Evolutionary conservation across 805 yeast genomes (phyloP).

Genomic region (Ogataea ramenticola): DNA sequence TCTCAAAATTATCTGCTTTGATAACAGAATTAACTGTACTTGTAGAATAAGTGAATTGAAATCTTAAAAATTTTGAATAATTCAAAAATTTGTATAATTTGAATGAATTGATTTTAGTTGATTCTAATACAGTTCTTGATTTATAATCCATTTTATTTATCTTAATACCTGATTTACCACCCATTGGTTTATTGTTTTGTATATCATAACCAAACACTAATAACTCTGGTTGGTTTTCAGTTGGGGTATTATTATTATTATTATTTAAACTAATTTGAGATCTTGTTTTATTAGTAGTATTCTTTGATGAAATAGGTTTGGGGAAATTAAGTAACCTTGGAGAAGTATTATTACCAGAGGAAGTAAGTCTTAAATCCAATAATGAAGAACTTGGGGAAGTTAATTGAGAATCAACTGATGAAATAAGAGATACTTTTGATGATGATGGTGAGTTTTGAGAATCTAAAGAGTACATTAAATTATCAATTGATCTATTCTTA

Average conservation of each 20-base stretch:
- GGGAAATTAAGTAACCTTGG: constrained; percentile 1
- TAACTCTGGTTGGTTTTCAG: background rate
- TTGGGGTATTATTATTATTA: too few relatives aligned
- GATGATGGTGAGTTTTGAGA: too few relatives aligned
- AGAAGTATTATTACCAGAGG: background rate
- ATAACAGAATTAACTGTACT: too few relatives aligned
- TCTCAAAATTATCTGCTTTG: background rate
- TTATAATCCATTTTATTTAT: background rate
- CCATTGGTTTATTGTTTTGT: too few relatives aligned
- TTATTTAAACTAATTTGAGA: background rate
- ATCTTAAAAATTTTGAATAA: background rate
- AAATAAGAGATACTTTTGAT: background rate
- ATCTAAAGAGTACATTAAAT: background rate
- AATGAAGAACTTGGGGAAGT: background rate
- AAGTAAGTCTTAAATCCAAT: too few relatives aligned
- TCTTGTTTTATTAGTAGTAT: background rate
- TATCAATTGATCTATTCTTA: background rate
- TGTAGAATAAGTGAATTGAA: too few relatives aligned
- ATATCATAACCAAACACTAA: background rate
- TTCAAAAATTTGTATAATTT: too few relatives aligned
- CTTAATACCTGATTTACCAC: background rate
- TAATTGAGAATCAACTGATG: background rate
- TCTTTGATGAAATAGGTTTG: background rate
- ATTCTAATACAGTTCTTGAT: background rate
- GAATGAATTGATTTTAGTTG: background rate